Percentiles rank a stretch among this genome's conserved stretches.
Conservation (phyloP, 495 filamentous ascomycete species). For the Trichoderma asperelloides region DNA sequence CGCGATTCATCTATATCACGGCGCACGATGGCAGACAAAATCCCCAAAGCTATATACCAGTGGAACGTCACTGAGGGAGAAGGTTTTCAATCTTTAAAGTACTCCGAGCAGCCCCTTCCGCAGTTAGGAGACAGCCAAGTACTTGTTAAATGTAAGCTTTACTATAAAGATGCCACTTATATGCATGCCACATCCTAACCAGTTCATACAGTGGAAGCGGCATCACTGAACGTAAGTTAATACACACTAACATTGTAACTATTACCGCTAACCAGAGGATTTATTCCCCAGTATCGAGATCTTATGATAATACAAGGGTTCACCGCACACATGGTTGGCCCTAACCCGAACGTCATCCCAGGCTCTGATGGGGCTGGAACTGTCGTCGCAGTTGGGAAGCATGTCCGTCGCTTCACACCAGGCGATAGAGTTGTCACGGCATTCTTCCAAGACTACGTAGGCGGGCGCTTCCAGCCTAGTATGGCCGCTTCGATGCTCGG, state of each 20-base stretch:
- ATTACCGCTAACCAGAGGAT: background rate
- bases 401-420: slow-evolving; percentile 48
- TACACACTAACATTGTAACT: background rate
- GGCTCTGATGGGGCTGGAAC: slow-evolving; percentile 58
- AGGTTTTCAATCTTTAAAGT: slow-evolving; percentile 14
- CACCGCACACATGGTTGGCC: slow-evolving; percentile 27
- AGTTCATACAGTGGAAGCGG: background rate
- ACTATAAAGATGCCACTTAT: background rate
- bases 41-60: slow-evolving; percentile 17
- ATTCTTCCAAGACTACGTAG: slow-evolving; percentile 15
- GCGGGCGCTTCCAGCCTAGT: slow-evolving; percentile 9
- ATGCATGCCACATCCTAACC: background rate
- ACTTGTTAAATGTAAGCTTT: slow-evolving; percentile 18
- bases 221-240: slow-evolving; percentile 5
- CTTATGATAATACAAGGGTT: slow-evolving; percentile 43
- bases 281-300: slow-evolving; percentile 45
- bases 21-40: background rate
- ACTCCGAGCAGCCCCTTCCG: slow-evolving; percentile 16
- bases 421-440: slow-evolving; percentile 30
- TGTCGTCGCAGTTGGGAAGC: slow-evolving; percentile 48
- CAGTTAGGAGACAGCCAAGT: slow-evolving; percentile 20
- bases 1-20: background rate
- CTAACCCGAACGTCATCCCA: slow-evolving; percentile 44
- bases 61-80: slow-evolving; percentile 17
- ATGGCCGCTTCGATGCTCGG: slow-evolving; percentile 15